Percentiles rank a stretch among this genome's conserved stretches.
Evolutionary conservation across 1,284 basidiomycete species (phyloP).

Genomic region (Leccinum pseudoinsigne): DNA sequence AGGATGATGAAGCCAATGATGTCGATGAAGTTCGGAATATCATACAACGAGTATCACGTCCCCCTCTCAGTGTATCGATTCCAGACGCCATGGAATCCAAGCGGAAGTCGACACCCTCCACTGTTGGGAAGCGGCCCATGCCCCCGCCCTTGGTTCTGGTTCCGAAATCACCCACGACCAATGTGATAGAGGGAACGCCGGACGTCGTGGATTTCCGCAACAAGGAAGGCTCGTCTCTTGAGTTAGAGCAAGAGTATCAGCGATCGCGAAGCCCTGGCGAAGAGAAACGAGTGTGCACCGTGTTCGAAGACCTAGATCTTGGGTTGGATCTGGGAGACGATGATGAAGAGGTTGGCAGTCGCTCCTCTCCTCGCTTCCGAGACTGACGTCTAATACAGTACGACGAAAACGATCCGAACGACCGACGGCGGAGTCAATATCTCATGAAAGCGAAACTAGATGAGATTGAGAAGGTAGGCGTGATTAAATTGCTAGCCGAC

Average conservation of each 20-base stretch:
- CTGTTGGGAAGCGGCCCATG: conserved; percentile 10
- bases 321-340: conserved; percentile 54
- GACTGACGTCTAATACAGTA: conserved; percentile 42
- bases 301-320: conserved; percentile 72
- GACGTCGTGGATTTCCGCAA: conserved; percentile 15
- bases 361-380: not conserved
- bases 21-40: conserved; percentile 50
- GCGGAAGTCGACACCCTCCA: conserved; percentile 31
- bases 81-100: conserved; percentile 31
- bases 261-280: conserved; percentile 49
- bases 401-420: conserved; percentile 67
- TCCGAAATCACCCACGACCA: conserved; percentile 30
- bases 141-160: conserved; percentile 51
- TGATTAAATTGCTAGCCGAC: conserved; percentile 5
- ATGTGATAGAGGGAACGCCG: conserved; percentile 15
- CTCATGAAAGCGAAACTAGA: conserved; percentile 70
- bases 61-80: conserved; percentile 27
- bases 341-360: conserved; percentile 25
- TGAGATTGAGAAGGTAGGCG: conserved; percentile 67
- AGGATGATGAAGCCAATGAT: conserved; percentile 32
- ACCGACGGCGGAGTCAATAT: conserved; percentile 68
- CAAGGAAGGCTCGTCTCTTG: conserved; percentile 30
- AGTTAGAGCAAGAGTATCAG: conserved; percentile 35
- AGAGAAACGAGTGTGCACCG: conserved; percentile 60
- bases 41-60: conserved; percentile 43